A percentile compares a stretch with the other conserved stretches of the same genome.
Evolutionary conservation across 495 filamentous ascomycete species (phyloP).

Genomic region (Lepraria neglecta): DNA sequence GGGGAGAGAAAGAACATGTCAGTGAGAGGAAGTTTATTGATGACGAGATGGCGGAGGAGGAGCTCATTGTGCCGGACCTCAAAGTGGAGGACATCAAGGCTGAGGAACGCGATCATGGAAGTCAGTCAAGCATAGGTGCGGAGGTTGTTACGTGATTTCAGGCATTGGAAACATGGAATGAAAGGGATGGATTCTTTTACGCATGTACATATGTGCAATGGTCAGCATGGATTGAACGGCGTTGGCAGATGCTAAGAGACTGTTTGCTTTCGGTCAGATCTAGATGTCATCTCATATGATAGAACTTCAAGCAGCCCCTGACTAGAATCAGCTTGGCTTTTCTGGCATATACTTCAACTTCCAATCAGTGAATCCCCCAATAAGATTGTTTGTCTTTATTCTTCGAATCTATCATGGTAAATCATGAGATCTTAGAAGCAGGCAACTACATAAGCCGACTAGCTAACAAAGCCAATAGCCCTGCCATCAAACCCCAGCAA

Average conservation of each 20-base stretch:
- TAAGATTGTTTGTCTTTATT: no score
- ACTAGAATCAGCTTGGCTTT: not conserved
- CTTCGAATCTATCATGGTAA: no score
- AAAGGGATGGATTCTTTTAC: not conserved
- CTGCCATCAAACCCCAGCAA: no score
- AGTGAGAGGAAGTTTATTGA: constrained; percentile 90
- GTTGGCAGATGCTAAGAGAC: not conserved
- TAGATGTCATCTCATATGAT: not conserved
- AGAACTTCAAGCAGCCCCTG: constrained; percentile 3
- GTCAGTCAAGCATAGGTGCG: constrained; percentile 28
- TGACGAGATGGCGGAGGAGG: constrained; percentile 60
- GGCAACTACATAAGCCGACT: no score
- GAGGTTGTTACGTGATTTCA: constrained; percentile 27
- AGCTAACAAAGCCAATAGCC: no score
- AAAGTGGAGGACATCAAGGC: constrained; percentile 28
- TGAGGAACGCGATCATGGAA: constrained; percentile 31
- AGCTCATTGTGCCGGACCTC: constrained; percentile 66
- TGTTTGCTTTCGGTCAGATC: not conserved
- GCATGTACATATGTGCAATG: not conserved
- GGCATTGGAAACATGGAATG: not conserved
- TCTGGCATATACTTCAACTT: no score
- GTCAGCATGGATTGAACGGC: not conserved
- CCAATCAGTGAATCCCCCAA: no score
- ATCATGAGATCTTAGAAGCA: no score
- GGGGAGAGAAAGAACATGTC: constrained; percentile 53